Base-by-base conservation (phyloP, 257 asterid genomes). In the Solanum boliviense region DNA sequence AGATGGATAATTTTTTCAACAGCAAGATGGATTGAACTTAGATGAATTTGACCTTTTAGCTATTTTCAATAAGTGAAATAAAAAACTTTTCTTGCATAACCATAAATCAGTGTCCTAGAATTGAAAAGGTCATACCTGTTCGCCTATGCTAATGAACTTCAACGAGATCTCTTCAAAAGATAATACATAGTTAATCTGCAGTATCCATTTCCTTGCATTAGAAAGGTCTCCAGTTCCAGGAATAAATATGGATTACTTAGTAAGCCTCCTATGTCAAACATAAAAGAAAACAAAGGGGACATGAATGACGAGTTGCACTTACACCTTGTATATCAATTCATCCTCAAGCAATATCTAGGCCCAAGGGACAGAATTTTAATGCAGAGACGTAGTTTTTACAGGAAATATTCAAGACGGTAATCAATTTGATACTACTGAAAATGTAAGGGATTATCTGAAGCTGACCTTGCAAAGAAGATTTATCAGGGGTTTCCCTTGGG, bases 151-250 rank as follows among this genome's bases (percentile, higher is more conserved):
- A 89, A 97, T 95, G 90, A 97, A 97, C 96, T 93, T 97, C 95
- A 97, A 90, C 21, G 98, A 91, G 90, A 95, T 95, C 94, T 95
- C 99, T 91, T 97, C 99, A 91, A 97, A 95, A 88, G 99, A 95
- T 89, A 95, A 86, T 39, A 94, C 94, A 93, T 93, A 95, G 90
- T 94, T 95, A 87, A 97, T 95, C 99, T 97, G 98, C 96, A 93
- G 92, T 88, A 90, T 48, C 87, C 46, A 91, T 65, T 83, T 88
- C 87, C 84, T 60, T 86, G 90, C 67, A 88, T 92, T 88, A 92
- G 56, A 70, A 89, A 86, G 87, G 58, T 72, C 85, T 34, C 86
- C 86, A 70, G 84, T 71, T 62, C 56, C 13, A 70, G 87, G 70
- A 85, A 38, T 65, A 88, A 86, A 84, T 23, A 86, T 8, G 23